phyloP scores from a whole-genome alignment of 352 stramenopile species.

The Globisporangium rhizosaccharum region DNA sequence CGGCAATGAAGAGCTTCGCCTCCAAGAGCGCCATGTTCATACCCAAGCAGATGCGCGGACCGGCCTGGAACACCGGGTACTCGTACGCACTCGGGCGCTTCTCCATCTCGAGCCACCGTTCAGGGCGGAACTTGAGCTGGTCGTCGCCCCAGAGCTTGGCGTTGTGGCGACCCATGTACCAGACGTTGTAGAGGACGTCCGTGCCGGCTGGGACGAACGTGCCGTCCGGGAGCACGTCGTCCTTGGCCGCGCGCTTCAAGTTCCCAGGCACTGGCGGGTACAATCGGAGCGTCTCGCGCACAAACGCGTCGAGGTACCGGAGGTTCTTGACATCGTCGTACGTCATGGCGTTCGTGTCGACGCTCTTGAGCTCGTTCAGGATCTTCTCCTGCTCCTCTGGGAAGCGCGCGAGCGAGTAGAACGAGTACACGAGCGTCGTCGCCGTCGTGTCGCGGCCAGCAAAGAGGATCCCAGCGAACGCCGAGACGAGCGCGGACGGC shows the following conservation, averaged over 20 bases:
- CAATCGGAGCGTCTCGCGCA: conserved; percentile 57
- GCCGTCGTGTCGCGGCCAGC: conserved; percentile 80
- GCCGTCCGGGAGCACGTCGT: conserved; percentile 3
- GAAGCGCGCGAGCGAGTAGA: conserved; percentile 65
- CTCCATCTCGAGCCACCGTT: conserved; percentile 58
- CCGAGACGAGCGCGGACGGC: conserved; percentile 33
- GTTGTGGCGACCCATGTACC: conserved; percentile 34
- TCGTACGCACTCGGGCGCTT: conserved; percentile 51
- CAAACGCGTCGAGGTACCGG: conserved; percentile 64
- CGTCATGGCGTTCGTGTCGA: conserved; percentile 22
- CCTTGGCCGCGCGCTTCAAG: background rate
- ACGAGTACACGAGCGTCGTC: conserved; percentile 67
- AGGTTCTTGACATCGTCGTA: conserved; percentile 57
- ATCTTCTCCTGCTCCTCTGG: conserved; percentile 52
- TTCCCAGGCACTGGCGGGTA: background rate
- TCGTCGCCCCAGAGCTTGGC: conserved; percentile 41
- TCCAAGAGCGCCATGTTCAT: conserved; percentile 68
- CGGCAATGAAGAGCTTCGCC: too few species aligned
- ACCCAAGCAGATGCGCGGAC: conserved; percentile 60
- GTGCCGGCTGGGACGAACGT: conserved; percentile 69
- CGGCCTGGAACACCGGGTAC: conserved; percentile 68
- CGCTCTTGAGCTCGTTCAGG: conserved; percentile 32
- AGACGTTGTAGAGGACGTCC: conserved; percentile 58
- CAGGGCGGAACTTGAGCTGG: conserved; percentile 41
- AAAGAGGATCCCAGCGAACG: conserved; percentile 79